Evolutionary conservation across 208 protist genomes (phyloP).

Genomic region (Strigomonas galati): DNA sequence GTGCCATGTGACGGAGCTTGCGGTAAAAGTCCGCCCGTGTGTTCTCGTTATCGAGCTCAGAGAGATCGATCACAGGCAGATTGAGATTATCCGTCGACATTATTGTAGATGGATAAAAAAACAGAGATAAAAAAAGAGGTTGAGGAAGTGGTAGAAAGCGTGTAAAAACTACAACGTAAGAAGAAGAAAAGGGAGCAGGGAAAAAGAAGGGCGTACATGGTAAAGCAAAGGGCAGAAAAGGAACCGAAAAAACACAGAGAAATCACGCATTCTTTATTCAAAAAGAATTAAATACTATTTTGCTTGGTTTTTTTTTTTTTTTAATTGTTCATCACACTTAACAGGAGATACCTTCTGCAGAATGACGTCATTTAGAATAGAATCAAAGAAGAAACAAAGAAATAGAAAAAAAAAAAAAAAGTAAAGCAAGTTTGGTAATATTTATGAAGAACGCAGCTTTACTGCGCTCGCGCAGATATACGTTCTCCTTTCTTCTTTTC

Average conservation of each 20-base stretch:
- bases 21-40: constrained; percentile 6
- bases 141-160: not conserved
- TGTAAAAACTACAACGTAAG: not conserved
- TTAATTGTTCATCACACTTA: not conserved
- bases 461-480: not conserved
- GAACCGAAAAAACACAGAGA: constrained; percentile 7
- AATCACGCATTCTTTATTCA: constrained; percentile 4
- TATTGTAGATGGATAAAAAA: too few relatives aligned
- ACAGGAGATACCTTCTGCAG: too few relatives aligned
- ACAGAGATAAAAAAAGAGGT: too few relatives aligned
- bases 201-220: not conserved
- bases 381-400: not conserved
- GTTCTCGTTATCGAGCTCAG: constrained; percentile 4
- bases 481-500: too few relatives aligned
- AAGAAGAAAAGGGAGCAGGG: constrained; percentile 1
- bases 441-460: not conserved
- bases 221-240: not conserved
- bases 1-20: constrained; percentile 6
- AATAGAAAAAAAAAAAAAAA: constrained; percentile 2
- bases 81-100: not conserved
- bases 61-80: constrained; percentile 7
- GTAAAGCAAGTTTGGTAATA: not conserved
- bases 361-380: too few relatives aligned
- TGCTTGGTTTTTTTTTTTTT: constrained; percentile 2
- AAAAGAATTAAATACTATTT: not conserved